A percentile compares a stretch with the other conserved stretches of the same genome.
These are phyloP conservation scores for Cenchrus americanus DNA, from an alignment of 176 grass and related monocot species.

Conservation along the genomic window DNA sequence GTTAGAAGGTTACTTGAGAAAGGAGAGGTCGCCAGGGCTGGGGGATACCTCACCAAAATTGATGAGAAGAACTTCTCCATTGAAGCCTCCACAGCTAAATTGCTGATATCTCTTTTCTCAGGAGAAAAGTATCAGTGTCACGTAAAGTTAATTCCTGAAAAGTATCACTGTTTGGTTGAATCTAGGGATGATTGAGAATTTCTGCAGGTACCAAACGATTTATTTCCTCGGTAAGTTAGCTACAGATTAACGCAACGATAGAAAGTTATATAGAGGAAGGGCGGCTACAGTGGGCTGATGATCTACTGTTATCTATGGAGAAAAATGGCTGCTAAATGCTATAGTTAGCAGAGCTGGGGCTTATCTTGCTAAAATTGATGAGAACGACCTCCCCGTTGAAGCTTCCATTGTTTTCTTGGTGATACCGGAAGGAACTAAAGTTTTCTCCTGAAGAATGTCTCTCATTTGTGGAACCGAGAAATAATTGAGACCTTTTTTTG, in stretches of 20 bases:
- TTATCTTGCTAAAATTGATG: not conserved
- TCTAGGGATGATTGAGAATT: too few species aligned
- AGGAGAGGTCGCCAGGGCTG: not conserved
- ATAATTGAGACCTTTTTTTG: not conserved
- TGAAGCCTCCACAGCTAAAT: slow-evolving; percentile 4
- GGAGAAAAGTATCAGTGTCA: too few species aligned
- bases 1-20: not conserved
- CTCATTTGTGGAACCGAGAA: not conserved
- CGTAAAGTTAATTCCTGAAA: too few species aligned
- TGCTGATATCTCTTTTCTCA: too few species aligned
- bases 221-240: not conserved
- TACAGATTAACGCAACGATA: not conserved
- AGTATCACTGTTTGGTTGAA: too few species aligned
- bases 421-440: not conserved
- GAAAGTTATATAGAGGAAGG: not conserved
- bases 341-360: not conserved
- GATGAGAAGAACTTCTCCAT: not conserved
- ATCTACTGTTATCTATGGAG: not conserved
- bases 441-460: not conserved
- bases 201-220: not conserved
- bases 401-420: too few species aligned
- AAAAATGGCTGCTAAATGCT: slow-evolving; percentile 17
- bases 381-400: not conserved
- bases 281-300: not conserved
- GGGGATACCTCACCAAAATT: not conserved